Evolutionary conservation across 805 yeast species (phyloP), one percentile per base, ranked within the genome.

Genomic region (Sugiyamaella floridensis): DNA sequence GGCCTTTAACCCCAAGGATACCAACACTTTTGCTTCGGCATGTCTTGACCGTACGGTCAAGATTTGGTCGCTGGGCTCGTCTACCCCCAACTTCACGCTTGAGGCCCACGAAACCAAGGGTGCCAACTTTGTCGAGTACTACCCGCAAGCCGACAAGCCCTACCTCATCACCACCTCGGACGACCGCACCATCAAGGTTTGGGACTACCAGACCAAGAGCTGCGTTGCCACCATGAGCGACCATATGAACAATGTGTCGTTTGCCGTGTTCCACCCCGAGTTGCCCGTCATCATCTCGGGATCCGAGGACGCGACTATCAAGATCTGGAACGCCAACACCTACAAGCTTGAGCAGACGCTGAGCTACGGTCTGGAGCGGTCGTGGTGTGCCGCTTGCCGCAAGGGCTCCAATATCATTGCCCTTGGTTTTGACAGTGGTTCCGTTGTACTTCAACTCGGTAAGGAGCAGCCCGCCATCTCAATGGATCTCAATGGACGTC

Each of bases 201-300:
- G 97, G 96, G 98, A 90, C 71, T 93, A 93, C 66, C 99, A 93
- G 77, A 89, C 97, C 43, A 93, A 93, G 74, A 82, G 95, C 6
- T 85, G 93, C 67, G 95, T 93, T 47, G 97, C 98, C 10, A 85
- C 95, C 26, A 76, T 93, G 61, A 95, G 86, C 66, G 99, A 97
- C 37, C 99, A 93, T 67, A 76, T 89, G 60, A 80, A 95, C 45
- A 93, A 93, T 68, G 99, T 93, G 43, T 89, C 97, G 26, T 93
- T 89, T 74, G 99, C 99, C 7, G 81, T 90, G 37, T 93, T 90
- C 83, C 99, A 93, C 69, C 96, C 97, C n/a, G 95, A 92, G 64
- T 77, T 93, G 64, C 99, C 99, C 19, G 74, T 92, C 59, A 90
- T 93, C 58, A 79, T 93, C 47, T 89, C 97, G 2, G 99, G 99